phyloP scores from a whole-genome alignment of 768 basidiomycete species.

The Lyophyllum atratum region DNA sequence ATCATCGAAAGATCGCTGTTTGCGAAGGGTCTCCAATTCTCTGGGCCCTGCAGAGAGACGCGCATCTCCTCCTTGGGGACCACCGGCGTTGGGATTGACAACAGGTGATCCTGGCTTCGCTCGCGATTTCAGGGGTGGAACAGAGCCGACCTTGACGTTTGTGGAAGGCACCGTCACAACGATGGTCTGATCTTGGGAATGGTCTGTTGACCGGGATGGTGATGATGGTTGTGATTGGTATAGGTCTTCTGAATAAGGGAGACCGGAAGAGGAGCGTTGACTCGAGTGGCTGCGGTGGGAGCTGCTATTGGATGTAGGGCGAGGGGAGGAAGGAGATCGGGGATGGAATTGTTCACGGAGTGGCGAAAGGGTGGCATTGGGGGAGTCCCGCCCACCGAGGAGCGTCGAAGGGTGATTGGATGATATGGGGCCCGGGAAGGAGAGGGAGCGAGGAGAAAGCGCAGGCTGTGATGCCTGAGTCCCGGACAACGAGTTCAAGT shows the following conservation, averaged over 20 bases:
- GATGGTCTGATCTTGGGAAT: conserved; percentile 41
- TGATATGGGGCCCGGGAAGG: conserved; percentile 21
- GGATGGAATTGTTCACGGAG: conserved; percentile 29
- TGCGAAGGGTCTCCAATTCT: conserved; percentile 24
- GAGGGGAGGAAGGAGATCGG: conserved; percentile 20
- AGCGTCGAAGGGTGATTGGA: conserved; percentile 27
- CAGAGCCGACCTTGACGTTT: conserved; percentile 24
- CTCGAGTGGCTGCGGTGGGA: conserved; percentile 26
- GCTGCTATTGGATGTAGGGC: conserved; percentile 32
- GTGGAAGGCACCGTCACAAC: conserved; percentile 34
- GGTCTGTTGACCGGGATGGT: conserved; percentile 35
- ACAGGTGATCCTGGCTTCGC: conserved; percentile 7
- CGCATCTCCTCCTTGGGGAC: conserved; percentile 16
- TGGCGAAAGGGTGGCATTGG: conserved; percentile 29
- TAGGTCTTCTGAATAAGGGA: conserved; percentile 20
- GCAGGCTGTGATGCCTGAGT: conserved; percentile 25
- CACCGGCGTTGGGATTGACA: conserved; percentile 16
- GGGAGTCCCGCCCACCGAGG: conserved; percentile 24
- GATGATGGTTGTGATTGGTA: conserved; percentile 32
- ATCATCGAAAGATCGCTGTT: conserved; percentile 25
- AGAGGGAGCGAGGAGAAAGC: conserved; percentile 32
- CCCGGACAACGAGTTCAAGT: conserved; percentile 27
- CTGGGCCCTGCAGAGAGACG: conserved; percentile 26
- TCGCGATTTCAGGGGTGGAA: conserved; percentile 22
- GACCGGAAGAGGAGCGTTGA: conserved; percentile 22